Percentiles rank a stretch among this genome's conserved stretches.
phyloP scores from a whole-genome alignment of 116 monocot species.

The Posidonia oceanica region DNA sequence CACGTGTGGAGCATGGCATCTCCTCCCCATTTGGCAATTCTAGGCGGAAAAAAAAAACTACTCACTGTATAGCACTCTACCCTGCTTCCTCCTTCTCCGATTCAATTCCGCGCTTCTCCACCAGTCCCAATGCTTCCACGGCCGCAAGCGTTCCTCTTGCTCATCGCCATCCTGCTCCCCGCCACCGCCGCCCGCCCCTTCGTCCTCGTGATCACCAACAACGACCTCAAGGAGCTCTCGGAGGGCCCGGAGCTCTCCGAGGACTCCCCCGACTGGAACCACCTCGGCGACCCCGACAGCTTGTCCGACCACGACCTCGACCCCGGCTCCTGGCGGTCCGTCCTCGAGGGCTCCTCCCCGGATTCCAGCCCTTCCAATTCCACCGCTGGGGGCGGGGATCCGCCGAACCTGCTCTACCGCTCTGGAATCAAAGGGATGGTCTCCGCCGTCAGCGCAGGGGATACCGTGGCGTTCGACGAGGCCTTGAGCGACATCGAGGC shows the following conservation, averaged over 20 bases:
- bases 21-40: no score
- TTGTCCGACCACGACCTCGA: conserved; percentile 33
- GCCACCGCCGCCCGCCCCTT: conserved; percentile 36
- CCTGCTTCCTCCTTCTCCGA: not conserved
- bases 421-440: conserved; percentile 48
- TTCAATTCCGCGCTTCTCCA: not conserved
- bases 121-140: not conserved
- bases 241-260: not conserved
- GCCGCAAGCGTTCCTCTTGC: not conserved
- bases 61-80: no score
- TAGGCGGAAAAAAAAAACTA: no score
- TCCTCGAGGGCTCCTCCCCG: conserved; percentile 27
- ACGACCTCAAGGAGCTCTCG: conserved; percentile 4
- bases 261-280: conserved; percentile 56
- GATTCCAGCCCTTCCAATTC: conserved; percentile 4
- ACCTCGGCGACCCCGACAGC: conserved; percentile 39
- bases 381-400: conserved; percentile 4
- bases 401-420: conserved; percentile 20
- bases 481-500: conserved; percentile 54
- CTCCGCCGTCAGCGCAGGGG: conserved; percentile 39
- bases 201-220: conserved; percentile 45
- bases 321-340: conserved; percentile 59
- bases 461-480: conserved; percentile 32
- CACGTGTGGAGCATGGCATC: no score
- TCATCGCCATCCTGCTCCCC: conserved; percentile 16